Conservation (phyloP, 2,329 filamentous ascomycete genomes). For the Ceratocystis variospora region DNA sequence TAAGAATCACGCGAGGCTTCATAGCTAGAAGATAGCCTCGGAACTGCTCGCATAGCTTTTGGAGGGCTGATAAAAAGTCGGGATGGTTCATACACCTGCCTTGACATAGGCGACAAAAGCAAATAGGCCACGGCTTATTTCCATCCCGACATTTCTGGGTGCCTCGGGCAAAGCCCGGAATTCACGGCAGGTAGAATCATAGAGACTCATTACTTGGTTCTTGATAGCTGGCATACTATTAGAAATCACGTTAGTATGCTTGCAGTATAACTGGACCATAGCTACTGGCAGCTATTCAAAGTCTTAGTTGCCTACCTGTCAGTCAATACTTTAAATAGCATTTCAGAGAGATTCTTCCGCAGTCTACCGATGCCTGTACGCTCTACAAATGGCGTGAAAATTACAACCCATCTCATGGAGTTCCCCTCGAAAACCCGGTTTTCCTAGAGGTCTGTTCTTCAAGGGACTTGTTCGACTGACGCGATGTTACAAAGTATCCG, state of each 20-base stretch:
- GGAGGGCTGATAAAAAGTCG: constrained; percentile 34
- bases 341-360: constrained; percentile 38
- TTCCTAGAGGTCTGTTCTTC: constrained; percentile 40
- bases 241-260: not conserved
- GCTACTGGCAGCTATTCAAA: too few species aligned
- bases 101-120: constrained; percentile 43
- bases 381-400: constrained; percentile 35
- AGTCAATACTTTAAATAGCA: constrained; percentile 40
- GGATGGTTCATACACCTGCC: constrained; percentile 39
- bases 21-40: constrained; percentile 32
- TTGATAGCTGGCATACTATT: constrained; percentile 39
- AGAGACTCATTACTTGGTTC: constrained; percentile 36
- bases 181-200: constrained; percentile 39
- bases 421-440: constrained; percentile 36
- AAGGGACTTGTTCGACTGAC: constrained; percentile 43
- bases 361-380: constrained; percentile 42
- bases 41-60: constrained; percentile 38
- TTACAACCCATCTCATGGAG: constrained; percentile 33
- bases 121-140: constrained; percentile 46
- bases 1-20: constrained; percentile 35
- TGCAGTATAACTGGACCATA: not conserved
- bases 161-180: constrained; percentile 51
- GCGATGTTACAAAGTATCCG: constrained; percentile 69
- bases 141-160: constrained; percentile 51
- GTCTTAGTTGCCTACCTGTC: constrained; percentile 30